phyloP scores from a whole-genome alignment of 2,329 filamentous ascomycete genomes.

The Furcasterigmium sp. region DNA sequence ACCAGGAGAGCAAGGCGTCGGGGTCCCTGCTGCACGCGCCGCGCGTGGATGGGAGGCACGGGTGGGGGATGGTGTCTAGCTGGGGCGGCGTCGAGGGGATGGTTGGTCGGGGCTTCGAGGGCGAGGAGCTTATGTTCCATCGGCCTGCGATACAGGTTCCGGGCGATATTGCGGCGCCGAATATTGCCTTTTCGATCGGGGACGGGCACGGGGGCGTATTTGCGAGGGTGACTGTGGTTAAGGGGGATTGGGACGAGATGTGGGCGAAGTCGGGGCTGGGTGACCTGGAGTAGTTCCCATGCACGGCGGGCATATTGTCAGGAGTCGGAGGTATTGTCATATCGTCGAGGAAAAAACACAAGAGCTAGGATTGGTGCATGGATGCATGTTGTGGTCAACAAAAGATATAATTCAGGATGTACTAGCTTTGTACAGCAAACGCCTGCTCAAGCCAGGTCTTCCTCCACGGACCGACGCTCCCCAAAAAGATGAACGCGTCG shows the following conservation, averaged over 20 bases:
- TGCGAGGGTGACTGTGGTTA: background rate
- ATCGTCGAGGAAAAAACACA: background rate
- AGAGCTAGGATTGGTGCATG: background rate
- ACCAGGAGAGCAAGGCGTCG: background rate
- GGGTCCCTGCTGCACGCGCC: background rate
- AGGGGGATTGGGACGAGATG: background rate
- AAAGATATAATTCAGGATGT: too few species aligned
- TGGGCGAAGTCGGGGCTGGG: background rate
- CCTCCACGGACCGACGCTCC: too few species aligned
- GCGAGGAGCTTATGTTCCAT: background rate
- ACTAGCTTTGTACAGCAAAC: too few species aligned
- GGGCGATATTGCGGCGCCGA: background rate
- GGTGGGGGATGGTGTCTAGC: background rate
- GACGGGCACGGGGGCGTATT: background rate
- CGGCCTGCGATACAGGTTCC: background rate
- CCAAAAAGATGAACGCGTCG: too few species aligned
- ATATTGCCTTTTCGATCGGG: background rate
- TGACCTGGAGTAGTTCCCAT: background rate
- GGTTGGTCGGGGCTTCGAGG: background rate
- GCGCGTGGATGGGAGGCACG: background rate
- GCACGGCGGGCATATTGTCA: too few species aligned
- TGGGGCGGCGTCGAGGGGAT: background rate
- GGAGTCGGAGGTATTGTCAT: background rate
- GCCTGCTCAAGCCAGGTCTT: too few species aligned
- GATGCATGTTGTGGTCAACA: too few species aligned